phyloP scores from a whole-genome alignment of 2,329 filamentous ascomycete species.

The Sporothrix luriei region DNA sequence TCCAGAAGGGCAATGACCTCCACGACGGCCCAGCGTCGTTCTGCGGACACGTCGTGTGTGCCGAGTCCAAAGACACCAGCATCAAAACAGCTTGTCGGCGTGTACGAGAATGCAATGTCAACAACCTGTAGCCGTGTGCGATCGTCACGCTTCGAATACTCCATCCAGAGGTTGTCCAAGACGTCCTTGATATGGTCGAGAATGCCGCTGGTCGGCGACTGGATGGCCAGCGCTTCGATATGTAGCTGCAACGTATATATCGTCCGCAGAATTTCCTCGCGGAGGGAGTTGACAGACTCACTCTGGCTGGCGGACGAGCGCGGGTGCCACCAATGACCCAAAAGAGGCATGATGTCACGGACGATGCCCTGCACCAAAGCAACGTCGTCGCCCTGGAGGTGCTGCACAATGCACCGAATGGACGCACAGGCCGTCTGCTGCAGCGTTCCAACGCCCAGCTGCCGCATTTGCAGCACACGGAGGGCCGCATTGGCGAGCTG shows the following conservation, averaged over 20 bases:
- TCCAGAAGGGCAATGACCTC: conserved; percentile 63
- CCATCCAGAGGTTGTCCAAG: conserved; percentile 69
- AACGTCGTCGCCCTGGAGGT: conserved; percentile 68
- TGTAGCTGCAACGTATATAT: conserved; percentile 68
- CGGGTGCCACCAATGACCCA: conserved; percentile 76
- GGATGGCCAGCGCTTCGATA: conserved; percentile 58
- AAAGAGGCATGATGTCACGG: conserved; percentile 66
- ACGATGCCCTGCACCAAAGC: conserved; percentile 63
- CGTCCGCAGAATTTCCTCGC: conserved; percentile 76
- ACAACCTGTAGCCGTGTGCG: conserved; percentile 75
- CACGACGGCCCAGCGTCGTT: conserved; percentile 63
- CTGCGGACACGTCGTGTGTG: conserved; percentile 56
- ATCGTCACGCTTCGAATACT: conserved; percentile 73
- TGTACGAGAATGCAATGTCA: conserved; percentile 65
- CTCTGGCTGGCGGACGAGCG: conserved; percentile 62
- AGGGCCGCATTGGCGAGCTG: conserved; percentile 60
- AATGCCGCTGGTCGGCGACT: conserved; percentile 47
- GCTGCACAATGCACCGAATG: conserved; percentile 70
- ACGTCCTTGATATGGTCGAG: conserved; percentile 63
- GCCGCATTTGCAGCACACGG: conserved; percentile 62
- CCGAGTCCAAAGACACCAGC: conserved; percentile 58
- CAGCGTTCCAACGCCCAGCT: conserved; percentile 61
- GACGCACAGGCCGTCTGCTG: conserved; percentile 75
- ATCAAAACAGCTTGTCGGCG: conserved; percentile 51
- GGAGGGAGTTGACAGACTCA: conserved; percentile 57